A percentile compares a stretch with the other conserved stretches of the same genome.
phyloP scores from a whole-genome alignment of 2,329 filamentous ascomycete species.

The Verticillium zaregamsianum region DNA sequence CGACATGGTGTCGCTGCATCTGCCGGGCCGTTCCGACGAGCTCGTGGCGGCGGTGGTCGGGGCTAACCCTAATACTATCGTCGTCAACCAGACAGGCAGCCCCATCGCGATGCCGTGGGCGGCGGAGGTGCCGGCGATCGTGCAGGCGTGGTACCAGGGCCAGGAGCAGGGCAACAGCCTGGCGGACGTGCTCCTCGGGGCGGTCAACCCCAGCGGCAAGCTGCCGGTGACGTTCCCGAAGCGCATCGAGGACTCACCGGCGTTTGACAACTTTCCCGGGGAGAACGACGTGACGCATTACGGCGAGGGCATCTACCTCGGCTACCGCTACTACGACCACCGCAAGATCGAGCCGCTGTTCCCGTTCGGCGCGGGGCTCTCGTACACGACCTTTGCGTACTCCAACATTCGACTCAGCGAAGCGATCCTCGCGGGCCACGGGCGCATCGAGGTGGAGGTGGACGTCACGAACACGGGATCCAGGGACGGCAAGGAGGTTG shows the following conservation, averaged over 20 bases:
- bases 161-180: conserved; percentile 66
- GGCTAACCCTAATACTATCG: conserved; percentile 53
- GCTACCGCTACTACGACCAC: conserved; percentile 61
- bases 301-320: conserved; percentile 63
- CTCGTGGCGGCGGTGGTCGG: conserved; percentile 52
- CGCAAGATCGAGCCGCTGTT: conserved; percentile 41
- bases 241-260: conserved; percentile 61
- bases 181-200: conserved; percentile 60
- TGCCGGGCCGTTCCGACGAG: conserved; percentile 55
- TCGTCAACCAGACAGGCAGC: conserved; percentile 62
- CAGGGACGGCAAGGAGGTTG: conserved; percentile 19
- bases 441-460: conserved; percentile 28
- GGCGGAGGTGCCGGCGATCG: conserved; percentile 47
- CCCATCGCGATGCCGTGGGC: conserved; percentile 55
- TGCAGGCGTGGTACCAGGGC: conserved; percentile 67
- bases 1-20: conserved; percentile 64
- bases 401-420: not conserved
- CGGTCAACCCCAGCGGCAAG: conserved; percentile 59
- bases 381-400: conserved; percentile 58
- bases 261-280: conserved; percentile 59
- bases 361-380: conserved; percentile 63
- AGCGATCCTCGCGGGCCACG: not conserved
- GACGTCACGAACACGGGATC: conserved; percentile 33
- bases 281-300: conserved; percentile 50
- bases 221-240: conserved; percentile 61